A percentile compares a stretch with the other conserved stretches of the same genome.
Evolutionary conservation across 495 filamentous ascomycete species (phyloP).

Genomic region (Delitschia confertaspora): DNA sequence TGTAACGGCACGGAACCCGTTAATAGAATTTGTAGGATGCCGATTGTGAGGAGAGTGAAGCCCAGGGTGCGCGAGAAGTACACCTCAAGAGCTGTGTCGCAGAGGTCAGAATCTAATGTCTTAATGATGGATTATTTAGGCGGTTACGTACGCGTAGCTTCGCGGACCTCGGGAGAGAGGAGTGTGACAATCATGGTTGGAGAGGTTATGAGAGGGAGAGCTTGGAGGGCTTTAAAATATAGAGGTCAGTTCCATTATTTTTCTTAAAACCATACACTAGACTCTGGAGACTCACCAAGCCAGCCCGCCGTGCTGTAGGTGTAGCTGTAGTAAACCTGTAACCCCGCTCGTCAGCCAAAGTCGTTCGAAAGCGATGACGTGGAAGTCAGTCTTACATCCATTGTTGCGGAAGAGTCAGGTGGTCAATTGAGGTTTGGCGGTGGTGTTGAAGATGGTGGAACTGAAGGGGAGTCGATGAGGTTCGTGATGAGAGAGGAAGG

Average conservation of each 20-base stretch:
- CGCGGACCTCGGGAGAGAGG: slow-evolving; percentile 49
- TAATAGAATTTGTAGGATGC: slow-evolving; percentile 55
- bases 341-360: background rate
- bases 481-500: no score
- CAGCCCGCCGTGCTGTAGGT: slow-evolving; percentile 57
- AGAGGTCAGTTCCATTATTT: background rate
- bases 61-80: slow-evolving; percentile 68
- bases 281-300: slow-evolving; percentile 36
- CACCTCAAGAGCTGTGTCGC: slow-evolving; percentile 50
- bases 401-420: background rate
- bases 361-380: background rate
- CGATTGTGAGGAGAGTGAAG: slow-evolving; percentile 56
- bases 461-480: no score
- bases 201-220: slow-evolving; percentile 52
- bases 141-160: slow-evolving; percentile 44
- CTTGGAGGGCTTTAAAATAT: slow-evolving; percentile 48
- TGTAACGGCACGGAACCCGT: slow-evolving; percentile 69
- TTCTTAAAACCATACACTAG: background rate
- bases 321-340: slow-evolving; percentile 58
- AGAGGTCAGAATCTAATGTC: background rate
- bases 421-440: no score
- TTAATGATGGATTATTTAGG: background rate
- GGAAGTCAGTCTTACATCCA: background rate
- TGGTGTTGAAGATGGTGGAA: no score
- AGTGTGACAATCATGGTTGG: slow-evolving; percentile 58